A percentile compares a stretch with the other conserved stretches of the same genome.
These are phyloP conservation scores for Diversispora epigaea DNA, from an alignment of 192 early-diverging fungal genomes.

Conservation along the genomic window DNA sequence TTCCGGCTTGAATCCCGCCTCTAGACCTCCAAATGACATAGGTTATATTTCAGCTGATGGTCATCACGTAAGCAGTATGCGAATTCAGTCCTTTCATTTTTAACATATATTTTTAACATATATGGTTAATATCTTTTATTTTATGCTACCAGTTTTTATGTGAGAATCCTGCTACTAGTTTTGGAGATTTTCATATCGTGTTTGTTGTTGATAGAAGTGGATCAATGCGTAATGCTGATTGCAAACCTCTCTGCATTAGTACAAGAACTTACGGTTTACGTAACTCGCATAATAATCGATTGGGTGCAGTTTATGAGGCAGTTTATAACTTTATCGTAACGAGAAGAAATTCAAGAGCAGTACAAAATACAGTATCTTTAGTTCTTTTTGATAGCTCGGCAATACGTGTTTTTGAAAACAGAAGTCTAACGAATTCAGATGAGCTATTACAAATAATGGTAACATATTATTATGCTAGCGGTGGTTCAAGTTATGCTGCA, in stretches of 20 bases:
- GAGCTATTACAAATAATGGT: conserved; percentile 24
- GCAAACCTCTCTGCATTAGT: background rate
- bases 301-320: conserved; percentile 33
- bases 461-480: background rate
- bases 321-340: conserved; percentile 20
- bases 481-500: background rate
- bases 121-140: background rate
- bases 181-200: conserved; percentile 30
- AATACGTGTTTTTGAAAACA: conserved; percentile 7
- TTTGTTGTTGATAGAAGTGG: conserved; percentile 33
- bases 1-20: background rate
- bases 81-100: background rate
- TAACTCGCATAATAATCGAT: conserved; percentile 24
- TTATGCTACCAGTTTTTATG: conserved; percentile 27
- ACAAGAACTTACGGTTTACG: background rate
- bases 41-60: conserved; percentile 36
- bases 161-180: conserved; percentile 34
- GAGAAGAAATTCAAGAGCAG: conserved; percentile 1
- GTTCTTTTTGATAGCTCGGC: conserved; percentile 19
- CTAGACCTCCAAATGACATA: background rate
- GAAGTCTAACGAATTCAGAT: conserved; percentile 4
- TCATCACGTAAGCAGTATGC: conserved; percentile 6
- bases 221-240: conserved; percentile 7
- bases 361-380: conserved; percentile 10
- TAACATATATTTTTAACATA: too few relatives aligned